Evolutionary conservation across 805 yeast genomes (phyloP).

Genomic region (Sugiyamaella floridensis): DNA sequence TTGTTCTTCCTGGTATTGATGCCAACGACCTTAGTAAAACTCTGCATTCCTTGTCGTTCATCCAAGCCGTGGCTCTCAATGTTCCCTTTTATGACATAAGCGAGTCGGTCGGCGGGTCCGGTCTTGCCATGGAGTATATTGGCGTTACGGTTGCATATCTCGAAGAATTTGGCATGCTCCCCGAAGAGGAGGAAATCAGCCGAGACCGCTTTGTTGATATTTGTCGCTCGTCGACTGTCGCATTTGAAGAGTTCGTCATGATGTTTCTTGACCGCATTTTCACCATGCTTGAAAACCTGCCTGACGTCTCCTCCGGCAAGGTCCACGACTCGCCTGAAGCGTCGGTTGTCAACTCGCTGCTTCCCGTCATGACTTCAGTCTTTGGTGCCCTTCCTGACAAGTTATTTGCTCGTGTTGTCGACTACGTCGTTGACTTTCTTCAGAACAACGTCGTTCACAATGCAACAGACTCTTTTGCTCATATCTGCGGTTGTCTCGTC

Average conservation of each 20-base stretch:
- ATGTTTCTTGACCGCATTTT: slow-evolving; percentile 54
- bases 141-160: slow-evolving; percentile 55
- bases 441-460: slow-evolving; percentile 49
- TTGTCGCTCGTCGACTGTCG: slow-evolving; percentile 63
- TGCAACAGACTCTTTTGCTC: slow-evolving; percentile 60
- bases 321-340: slow-evolving; percentile 38
- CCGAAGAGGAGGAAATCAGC: slow-evolving; percentile 24
- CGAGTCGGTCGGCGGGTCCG: slow-evolving; percentile 25
- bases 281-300: slow-evolving; percentile 58
- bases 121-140: slow-evolving; percentile 49
- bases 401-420: slow-evolving; percentile 24
- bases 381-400: slow-evolving; percentile 27
- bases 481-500: slow-evolving; percentile 64
- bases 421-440: slow-evolving; percentile 42
- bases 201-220: slow-evolving; percentile 43
- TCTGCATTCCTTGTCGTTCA: slow-evolving; percentile 55
- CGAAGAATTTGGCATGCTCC: slow-evolving; percentile 26
- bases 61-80: slow-evolving; percentile 63
- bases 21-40: slow-evolving; percentile 78
- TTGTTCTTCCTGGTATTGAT: slow-evolving; percentile 76
- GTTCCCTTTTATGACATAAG: slow-evolving; percentile 64
- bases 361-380: slow-evolving; percentile 34
- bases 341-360: slow-evolving; percentile 35
- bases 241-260: slow-evolving; percentile 54
- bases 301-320: slow-evolving; percentile 49